Conservation (phyloP, 495 filamentous ascomycete species). For the Xylaria bambusicola region DNA sequence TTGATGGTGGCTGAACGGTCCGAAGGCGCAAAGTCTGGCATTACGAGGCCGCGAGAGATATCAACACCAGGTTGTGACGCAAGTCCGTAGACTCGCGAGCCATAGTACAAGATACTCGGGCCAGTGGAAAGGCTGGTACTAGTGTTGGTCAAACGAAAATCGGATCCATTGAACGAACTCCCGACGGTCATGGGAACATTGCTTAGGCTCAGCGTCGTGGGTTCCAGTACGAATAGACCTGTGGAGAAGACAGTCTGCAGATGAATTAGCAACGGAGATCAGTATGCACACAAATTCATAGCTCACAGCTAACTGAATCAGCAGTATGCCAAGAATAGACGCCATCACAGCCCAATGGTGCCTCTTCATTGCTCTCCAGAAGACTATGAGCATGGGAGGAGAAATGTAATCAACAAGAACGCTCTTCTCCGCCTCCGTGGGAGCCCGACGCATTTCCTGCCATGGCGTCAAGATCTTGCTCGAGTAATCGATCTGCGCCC, state of each 20-base stretch:
- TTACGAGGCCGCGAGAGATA: conserved; percentile 8
- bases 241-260: conserved; percentile 21
- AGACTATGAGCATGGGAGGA: neutral
- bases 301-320: conserved; percentile 17
- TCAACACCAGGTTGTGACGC: conserved; percentile 12
- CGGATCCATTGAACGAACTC: conserved; percentile 3
- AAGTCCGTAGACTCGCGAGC: conserved; percentile 14
- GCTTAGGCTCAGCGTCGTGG: conserved; percentile 4
- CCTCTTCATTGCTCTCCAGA: neutral
- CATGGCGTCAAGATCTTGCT: conserved; percentile 34
- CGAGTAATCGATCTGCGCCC: conserved; percentile 35
- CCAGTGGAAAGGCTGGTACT: conserved; percentile 1
- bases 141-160: conserved; percentile 10
- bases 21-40: conserved; percentile 18
- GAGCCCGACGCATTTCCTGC: conserved; percentile 20
- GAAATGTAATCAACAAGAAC: conserved; percentile 30
- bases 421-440: conserved; percentile 16
- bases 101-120: conserved; percentile 18
- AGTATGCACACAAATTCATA: neutral
- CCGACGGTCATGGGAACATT: neutral
- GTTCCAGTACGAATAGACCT: conserved; percentile 18
- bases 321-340: conserved; percentile 7
- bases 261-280: neutral
- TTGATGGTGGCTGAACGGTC: neutral
- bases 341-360: neutral